Evolutionary conservation across 2,329 filamentous ascomycete species (phyloP), one percentile per base, ranked within the genome.

Genomic region (Rachicladosporium sp.): DNA sequence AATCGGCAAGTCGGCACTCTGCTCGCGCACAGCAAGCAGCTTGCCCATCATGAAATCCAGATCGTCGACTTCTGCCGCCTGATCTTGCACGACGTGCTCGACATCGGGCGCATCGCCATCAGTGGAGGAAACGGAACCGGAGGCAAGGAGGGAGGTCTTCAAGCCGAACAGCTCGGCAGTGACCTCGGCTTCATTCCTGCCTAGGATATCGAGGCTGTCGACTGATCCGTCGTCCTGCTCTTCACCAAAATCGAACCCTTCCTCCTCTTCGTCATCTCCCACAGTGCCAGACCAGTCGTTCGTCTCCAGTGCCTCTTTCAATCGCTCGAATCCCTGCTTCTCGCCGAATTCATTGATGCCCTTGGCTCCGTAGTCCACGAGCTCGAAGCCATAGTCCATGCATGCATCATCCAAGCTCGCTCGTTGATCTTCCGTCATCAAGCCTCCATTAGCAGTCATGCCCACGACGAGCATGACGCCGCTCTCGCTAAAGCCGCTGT

Each of bases 11-110:
- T 69, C 69, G 32, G 69, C 64, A 44, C 70, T 68, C 61, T 71
- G 73, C 54, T 78, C 74, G 64, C 68, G 72, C 37, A 78, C 70
- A 38, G 73, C 72, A 41, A 74, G 61, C 60, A 78, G 66, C 46
- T 70, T 70, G 50, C 67, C 58, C 69, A 79, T 73, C 58, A 79
- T 63, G 7, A 61, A 61, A 48, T 77, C 71, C 47, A 79, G 55
- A 44, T 73, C 67, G 39, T 78, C 73, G n/a, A 79, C 72, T 40
- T 74, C 63, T 11, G 62, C 51, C 41, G 69, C 67, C 33, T 69
- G 64, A 29, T 68, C 63, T 27, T 27, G 23, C 23, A 27, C 23
- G 8, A 27, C 4, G 5, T 27, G 23, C 23, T 27, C 23, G 7
- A 27, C 23, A 27, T 27, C 23, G 7, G 23, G 23, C 23, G 23